phyloP scores from a whole-genome alignment of 1,139 yeast species.

The Hemisphaericaspora xylanilytica region DNA sequence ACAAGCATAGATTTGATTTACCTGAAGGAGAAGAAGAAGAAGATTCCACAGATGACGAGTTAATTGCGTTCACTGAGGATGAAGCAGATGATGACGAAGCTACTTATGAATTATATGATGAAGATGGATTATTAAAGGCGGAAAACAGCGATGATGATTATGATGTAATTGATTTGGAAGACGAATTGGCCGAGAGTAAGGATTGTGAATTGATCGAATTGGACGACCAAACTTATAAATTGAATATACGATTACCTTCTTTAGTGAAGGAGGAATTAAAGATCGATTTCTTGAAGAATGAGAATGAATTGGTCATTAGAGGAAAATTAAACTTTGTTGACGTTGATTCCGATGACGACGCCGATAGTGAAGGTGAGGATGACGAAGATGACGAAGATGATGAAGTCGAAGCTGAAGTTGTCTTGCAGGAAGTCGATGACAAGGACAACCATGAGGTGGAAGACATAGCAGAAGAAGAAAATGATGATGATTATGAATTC shows the following conservation, averaged over 20 bases:
- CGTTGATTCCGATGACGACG: slow-evolving; percentile 16
- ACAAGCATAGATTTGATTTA: slow-evolving; percentile 41
- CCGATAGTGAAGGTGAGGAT: slow-evolving; percentile 15
- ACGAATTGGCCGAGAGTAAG: slow-evolving; percentile 44
- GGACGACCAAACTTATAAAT: slow-evolving; percentile 41
- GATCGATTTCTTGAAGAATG: slow-evolving; percentile 40
- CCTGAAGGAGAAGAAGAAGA: slow-evolving; percentile 36
- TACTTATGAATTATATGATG: slow-evolving; percentile 16
- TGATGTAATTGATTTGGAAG: slow-evolving; percentile 41
- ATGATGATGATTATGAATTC: slow-evolving; percentile 28
- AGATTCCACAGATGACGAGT: slow-evolving; percentile 42
- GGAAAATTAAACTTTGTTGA: slow-evolving; percentile 42
- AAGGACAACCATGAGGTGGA: slow-evolving; percentile 7
- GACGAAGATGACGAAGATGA: slow-evolving; percentile 11
- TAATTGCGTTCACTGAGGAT: slow-evolving; percentile 21
- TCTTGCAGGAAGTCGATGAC: slow-evolving; percentile 5
- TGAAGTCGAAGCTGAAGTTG: slow-evolving; percentile 10
- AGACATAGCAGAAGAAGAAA: slow-evolving; percentile 18
- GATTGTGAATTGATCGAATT: slow-evolving; percentile 46
- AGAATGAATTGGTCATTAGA: slow-evolving; percentile 42
- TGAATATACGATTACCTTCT: slow-evolving; percentile 45
- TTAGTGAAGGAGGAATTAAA: slow-evolving; percentile 43
- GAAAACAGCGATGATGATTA: slow-evolving; percentile 38
- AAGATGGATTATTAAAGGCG: slow-evolving; percentile 26
- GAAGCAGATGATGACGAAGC: slow-evolving; percentile 25